These are phyloP conservation scores for Microbotryum lychnidis-dioicae DNA, from an alignment of 1,284 basidiomycete species.

Conservation along the genomic window DNA sequence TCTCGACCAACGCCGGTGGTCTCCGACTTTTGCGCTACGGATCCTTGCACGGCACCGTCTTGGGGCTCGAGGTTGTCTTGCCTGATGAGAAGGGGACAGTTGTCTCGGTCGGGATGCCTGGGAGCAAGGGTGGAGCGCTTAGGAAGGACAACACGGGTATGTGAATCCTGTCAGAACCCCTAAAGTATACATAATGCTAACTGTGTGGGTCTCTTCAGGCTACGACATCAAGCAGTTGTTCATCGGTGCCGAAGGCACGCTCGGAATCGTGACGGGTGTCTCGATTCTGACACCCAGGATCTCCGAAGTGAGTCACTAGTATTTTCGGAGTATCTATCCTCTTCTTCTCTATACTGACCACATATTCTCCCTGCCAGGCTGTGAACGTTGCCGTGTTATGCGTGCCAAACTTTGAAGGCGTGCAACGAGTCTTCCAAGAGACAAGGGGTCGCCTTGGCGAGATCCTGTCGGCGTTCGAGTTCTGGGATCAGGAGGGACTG, in stretches of 20 bases:
- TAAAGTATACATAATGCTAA: not conserved
- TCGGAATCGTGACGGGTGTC: slow-evolving; percentile 90
- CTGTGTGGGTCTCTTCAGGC: slow-evolving; percentile 47
- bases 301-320: slow-evolving; percentile 49
- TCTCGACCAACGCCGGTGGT: slow-evolving; percentile 96
- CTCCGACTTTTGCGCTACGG: slow-evolving; percentile 89
- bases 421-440: slow-evolving; percentile 50
- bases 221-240: slow-evolving; percentile 98
- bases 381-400: slow-evolving; percentile 51
- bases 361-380: slow-evolving; percentile 55
- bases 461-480: slow-evolving; percentile 96
- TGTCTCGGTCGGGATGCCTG: slow-evolving; percentile 57
- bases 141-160: slow-evolving; percentile 96
- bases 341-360: slow-evolving; percentile 46
- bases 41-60: slow-evolving; percentile 85
- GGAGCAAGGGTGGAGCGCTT: slow-evolving; percentile 44
- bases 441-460: slow-evolving; percentile 70
- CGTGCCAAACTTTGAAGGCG: slow-evolving; percentile 48
- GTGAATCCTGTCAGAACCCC: slow-evolving; percentile 28
- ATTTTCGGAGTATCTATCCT: not conserved
- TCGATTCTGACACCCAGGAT: slow-evolving; percentile 91
- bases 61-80: slow-evolving; percentile 94
- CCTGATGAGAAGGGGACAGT: slow-evolving; percentile 80
- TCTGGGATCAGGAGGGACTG: slow-evolving; percentile 82
- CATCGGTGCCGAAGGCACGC: slow-evolving; percentile 92